Evolutionary conservation across 768 basidiomycete species (phyloP), one percentile per base, ranked within the genome.

Genomic region (Boletus speciosus): DNA sequence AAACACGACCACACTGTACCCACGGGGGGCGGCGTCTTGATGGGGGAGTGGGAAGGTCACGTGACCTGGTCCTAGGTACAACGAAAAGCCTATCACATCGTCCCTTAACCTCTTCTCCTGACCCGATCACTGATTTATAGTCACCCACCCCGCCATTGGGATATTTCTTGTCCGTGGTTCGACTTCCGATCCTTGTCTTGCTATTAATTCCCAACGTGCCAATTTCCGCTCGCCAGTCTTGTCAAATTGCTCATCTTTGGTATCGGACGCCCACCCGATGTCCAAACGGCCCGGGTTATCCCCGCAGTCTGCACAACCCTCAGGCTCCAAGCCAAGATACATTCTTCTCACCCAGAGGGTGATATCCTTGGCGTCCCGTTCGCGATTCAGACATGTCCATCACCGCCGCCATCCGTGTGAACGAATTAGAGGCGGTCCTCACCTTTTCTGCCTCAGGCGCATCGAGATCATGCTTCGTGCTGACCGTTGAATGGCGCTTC

Each of bases 1-100:
- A 64, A 62, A 56, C 48, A 62, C 5, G 57, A 37, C 45, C 61
- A 61, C 19, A 56, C 44, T 37, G 9, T 14, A 29, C 10, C 16
- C 25, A n/a, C n/a, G 38, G n/a, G n/a, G 37, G 38, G 34, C 21
- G 34, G 21, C 29, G 7, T 29, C 29, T 29, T 25, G 3, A 23
- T 23, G 23, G 23, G 3, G 23, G 23, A 23, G 25, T 25, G 25
- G 25, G 25, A 25, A 25, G 3, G 25, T 27, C 29, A 9, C 29
- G 29, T 29, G 29, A 29, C 29, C 8, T 29, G 1, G 29, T 27
- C 27, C 23, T 4, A 51, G 49, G 49, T 51, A 51, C 49, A 5
- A 5, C 6, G 21, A 19, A 40, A 53, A 54, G 51, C 9, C 51
- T 53, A 53, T 53, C 52, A 54, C 52, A 54, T 35, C 52, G 52